Percentiles rank a stretch among this genome's conserved stretches.
Conservation (phyloP, 768 basidiomycete genomes). For the Rhodotorula babjevae region DNA sequence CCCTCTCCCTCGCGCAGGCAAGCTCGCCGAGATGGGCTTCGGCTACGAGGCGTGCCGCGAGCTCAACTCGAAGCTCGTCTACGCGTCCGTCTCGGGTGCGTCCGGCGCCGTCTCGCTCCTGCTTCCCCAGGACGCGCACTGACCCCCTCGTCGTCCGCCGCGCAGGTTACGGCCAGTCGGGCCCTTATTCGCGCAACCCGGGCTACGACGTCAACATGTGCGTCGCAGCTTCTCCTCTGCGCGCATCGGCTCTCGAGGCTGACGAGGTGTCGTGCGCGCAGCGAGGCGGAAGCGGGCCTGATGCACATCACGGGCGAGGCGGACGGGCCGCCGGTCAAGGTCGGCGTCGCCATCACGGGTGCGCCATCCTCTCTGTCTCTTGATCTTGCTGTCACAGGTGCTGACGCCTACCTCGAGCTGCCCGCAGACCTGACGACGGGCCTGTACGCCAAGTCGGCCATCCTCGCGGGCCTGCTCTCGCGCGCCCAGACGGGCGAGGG, state of each 20-base stretch:
- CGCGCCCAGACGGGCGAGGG: conserved; percentile 79
- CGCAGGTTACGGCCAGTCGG: conserved; percentile 77
- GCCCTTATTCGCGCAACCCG: conserved; percentile 73
- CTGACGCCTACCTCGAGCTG: too few species aligned
- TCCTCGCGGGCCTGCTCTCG: conserved; percentile 82
- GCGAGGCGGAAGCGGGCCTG: conserved; percentile 83
- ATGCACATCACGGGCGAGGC: conserved; percentile 67
- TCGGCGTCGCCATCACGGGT: conserved; percentile 90
- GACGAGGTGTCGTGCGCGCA: background rate
- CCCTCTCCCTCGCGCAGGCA: conserved; percentile 49
- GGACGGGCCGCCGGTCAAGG: conserved; percentile 79
- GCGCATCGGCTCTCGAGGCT: too few species aligned
- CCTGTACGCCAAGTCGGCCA: conserved; percentile 84
- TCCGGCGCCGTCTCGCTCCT: conserved; percentile 13
- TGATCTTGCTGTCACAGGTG: too few species aligned
- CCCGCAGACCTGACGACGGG: conserved; percentile 42
- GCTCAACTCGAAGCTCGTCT: conserved; percentile 75
- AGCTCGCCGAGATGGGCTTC: conserved; percentile 75
- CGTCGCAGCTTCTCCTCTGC: background rate
- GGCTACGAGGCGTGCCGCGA: conserved; percentile 75
- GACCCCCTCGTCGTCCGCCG: background rate
- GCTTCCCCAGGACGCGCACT: background rate
- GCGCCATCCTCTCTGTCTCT: conserved; percentile 52
- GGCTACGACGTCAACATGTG: conserved; percentile 50
- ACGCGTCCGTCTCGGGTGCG: conserved; percentile 80